These are phyloP conservation scores for Barbarea vulgaris DNA, from an alignment of 345 rosid genomes.

Conservation along the genomic window DNA sequence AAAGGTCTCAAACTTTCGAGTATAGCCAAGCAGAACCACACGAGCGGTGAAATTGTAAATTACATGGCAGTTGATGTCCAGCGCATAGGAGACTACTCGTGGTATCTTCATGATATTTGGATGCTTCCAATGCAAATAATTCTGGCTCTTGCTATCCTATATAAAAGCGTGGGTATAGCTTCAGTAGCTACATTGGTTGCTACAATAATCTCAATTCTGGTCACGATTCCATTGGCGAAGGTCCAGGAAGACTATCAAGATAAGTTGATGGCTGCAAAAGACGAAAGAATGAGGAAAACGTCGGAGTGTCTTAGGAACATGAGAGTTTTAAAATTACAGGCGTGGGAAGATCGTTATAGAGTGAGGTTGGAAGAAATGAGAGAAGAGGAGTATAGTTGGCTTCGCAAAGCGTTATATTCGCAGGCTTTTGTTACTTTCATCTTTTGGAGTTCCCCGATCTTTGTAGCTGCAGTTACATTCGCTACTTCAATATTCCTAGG, in stretches of 20 bases:
- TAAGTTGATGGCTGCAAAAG: slow-evolving; percentile 94
- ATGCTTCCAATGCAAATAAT: slow-evolving; percentile 98
- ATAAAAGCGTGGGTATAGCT: slow-evolving; percentile 97
- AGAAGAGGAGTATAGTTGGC: slow-evolving; percentile 87
- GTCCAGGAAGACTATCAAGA: slow-evolving; percentile 96
- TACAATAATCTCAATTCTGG: slow-evolving; percentile 79
- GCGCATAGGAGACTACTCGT: slow-evolving; percentile 93
- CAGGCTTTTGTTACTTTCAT: slow-evolving; percentile 96
- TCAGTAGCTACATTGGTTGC: slow-evolving; percentile 87
- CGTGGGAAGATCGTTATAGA: slow-evolving; percentile 97
- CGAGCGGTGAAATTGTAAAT: slow-evolving; percentile 94
- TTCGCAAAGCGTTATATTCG: slow-evolving; percentile 91
- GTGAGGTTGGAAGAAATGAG: slow-evolving; percentile 87
- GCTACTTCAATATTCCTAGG: slow-evolving; percentile 92
- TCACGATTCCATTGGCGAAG: slow-evolving; percentile 85
- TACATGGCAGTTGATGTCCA: slow-evolving; percentile 99
- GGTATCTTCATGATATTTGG: slow-evolving; percentile 99
- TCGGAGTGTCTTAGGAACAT: slow-evolving; percentile 97
- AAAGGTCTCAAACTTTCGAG: slow-evolving; percentile 94
- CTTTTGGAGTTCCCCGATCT: slow-evolving; percentile 99
- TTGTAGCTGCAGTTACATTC: slow-evolving; percentile 92
- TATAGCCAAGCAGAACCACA: slow-evolving; percentile 89
- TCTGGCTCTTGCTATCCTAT: slow-evolving; percentile 93
- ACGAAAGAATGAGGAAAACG: slow-evolving; percentile 99
- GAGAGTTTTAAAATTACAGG: slow-evolving; percentile 97